These are phyloP conservation scores for Colletotrichum musicola DNA, from an alignment of 2,329 filamentous ascomycete species.

Conservation along the genomic window DNA sequence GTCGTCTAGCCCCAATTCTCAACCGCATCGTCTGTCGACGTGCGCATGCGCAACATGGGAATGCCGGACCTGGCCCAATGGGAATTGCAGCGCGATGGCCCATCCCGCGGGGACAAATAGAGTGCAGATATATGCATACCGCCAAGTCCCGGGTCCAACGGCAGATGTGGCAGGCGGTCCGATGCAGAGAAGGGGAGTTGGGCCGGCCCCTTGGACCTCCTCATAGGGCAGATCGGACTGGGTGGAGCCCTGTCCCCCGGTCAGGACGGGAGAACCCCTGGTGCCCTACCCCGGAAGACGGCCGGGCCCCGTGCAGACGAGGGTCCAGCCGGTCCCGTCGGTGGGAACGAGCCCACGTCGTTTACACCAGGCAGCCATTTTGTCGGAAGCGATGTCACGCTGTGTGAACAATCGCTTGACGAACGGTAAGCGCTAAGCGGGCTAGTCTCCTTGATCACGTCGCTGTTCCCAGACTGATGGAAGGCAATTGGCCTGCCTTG, in stretches of 20 bases:
- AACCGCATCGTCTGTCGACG: neutral
- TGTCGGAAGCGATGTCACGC: neutral
- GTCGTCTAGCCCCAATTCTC: neutral
- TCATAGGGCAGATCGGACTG: constrained; percentile 5
- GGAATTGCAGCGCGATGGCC: neutral
- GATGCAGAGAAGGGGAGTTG: neutral
- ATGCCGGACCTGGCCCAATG: neutral
- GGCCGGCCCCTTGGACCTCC: neutral
- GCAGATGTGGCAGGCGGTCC: constrained; percentile 14
- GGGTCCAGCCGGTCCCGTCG: neutral
- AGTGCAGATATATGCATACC: neutral
- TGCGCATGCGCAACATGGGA: neutral
- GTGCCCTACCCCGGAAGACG: neutral
- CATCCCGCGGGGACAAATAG: neutral
- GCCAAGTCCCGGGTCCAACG: neutral
- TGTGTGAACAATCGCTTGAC: neutral
- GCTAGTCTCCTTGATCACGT: neutral
- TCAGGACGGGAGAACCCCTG: neutral
- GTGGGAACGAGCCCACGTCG: neutral
- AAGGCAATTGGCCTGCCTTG: neutral
- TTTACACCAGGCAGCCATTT: neutral
- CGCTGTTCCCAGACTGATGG: too few species aligned
- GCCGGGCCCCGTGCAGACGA: neutral
- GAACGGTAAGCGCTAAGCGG: constrained; percentile 17
- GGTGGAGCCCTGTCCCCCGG: neutral